Conservation (phyloP, 176 grass and related monocot genomes). For the Eleusine indica region DNA sequence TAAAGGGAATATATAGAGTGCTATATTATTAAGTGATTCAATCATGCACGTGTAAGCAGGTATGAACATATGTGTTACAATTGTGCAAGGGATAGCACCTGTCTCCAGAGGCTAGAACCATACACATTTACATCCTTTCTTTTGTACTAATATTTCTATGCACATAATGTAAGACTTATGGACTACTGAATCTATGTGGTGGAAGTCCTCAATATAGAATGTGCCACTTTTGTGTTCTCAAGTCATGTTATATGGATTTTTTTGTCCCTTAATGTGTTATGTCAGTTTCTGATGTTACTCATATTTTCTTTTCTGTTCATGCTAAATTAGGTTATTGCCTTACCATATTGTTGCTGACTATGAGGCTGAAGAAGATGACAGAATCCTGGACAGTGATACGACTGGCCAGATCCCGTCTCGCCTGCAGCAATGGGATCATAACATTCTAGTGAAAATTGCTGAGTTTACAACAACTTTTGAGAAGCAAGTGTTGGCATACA, state of each 20-base stretch:
- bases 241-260: too few species aligned
- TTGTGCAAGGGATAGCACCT: background rate
- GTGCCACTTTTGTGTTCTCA: too few species aligned
- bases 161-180: background rate
- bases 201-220: too few species aligned
- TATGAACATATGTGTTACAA: background rate
- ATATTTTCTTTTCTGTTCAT: slow-evolving; percentile 35
- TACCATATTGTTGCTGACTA: slow-evolving; percentile 99
- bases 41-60: background rate
- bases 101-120: background rate
- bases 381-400: slow-evolving; percentile 72
- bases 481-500: slow-evolving; percentile 96
- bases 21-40: background rate
- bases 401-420: slow-evolving; percentile 79
- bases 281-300: slow-evolving; percentile 6
- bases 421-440: slow-evolving; percentile 97
- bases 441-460: slow-evolving; percentile 92
- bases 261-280: too few species aligned
- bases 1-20: background rate
- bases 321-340: slow-evolving; percentile 74
- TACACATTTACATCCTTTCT: background rate
- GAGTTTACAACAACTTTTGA: slow-evolving; percentile 94
- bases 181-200: background rate
- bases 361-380: slow-evolving; percentile 99
- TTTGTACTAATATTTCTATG: background rate